These are phyloP conservation scores for Aspergillus fijiensis DNA, from an alignment of 2,329 filamentous ascomycete species.

Conservation along the genomic window DNA sequence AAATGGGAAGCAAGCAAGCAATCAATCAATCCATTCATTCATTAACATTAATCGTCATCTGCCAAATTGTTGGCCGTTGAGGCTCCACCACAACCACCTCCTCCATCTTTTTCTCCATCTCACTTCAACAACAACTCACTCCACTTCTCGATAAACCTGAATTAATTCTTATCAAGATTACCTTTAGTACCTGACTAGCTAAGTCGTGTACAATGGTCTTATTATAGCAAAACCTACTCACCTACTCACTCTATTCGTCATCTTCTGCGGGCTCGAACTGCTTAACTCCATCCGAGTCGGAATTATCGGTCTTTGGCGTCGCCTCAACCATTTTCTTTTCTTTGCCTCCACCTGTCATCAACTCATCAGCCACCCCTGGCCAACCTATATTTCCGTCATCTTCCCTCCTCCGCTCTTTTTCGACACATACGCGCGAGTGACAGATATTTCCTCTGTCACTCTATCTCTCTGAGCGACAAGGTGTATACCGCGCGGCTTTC, in stretches of 20 bases:
- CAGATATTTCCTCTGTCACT: slow-evolving; percentile 26
- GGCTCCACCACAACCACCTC: slow-evolving; percentile 3
- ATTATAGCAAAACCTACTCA: background rate
- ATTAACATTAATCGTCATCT: background rate
- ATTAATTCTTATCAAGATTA: background rate
- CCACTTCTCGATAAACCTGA: background rate
- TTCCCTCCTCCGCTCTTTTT: background rate
- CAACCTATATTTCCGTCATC: slow-evolving; percentile 1
- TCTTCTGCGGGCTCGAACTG: slow-evolving; percentile 17
- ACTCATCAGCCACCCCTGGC: slow-evolving; percentile 2
- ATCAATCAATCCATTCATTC: background rate
- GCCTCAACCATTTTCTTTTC: slow-evolving; percentile 9
- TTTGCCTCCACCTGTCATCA: slow-evolving; percentile 6
- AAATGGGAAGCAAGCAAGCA: slow-evolving; percentile 9
- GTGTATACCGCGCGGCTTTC: slow-evolving; percentile 28
- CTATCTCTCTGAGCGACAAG: slow-evolving; percentile 22
- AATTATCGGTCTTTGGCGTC: slow-evolving; percentile 26
- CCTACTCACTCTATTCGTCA: background rate
- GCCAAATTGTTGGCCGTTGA: slow-evolving; percentile 2
- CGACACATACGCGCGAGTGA: slow-evolving; percentile 20
- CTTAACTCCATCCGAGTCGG: slow-evolving; percentile 16
- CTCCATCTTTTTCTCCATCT: background rate
- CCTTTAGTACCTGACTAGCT: background rate
- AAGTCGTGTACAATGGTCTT: background rate
- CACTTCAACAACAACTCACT: background rate